These are phyloP conservation scores for Vitis rupestris DNA, from an alignment of 164 flowering plant species.

Conservation along the genomic window DNA sequence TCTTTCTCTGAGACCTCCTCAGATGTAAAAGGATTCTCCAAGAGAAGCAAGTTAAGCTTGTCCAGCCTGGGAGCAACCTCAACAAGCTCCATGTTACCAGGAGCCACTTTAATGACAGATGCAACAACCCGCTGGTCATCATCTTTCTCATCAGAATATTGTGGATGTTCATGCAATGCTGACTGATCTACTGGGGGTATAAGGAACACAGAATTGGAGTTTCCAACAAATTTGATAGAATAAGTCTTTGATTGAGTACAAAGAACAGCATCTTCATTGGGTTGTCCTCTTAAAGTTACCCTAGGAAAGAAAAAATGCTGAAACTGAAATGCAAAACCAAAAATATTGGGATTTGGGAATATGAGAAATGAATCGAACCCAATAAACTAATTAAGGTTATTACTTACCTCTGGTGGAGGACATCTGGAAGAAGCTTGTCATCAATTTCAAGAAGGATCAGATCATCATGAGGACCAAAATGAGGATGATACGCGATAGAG, in stretches of 20 bases:
- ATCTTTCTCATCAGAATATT: slow-evolving; percentile 16
- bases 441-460: slow-evolving; percentile 84
- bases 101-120: slow-evolving; percentile 62
- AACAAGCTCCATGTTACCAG: slow-evolving; percentile 77
- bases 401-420: slow-evolving; percentile 58
- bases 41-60: slow-evolving; percentile 62
- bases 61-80: slow-evolving; percentile 83
- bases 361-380: background rate
- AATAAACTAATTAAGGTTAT: background rate
- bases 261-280: slow-evolving; percentile 83
- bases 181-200: slow-evolving; percentile 54
- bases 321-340: background rate
- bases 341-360: background rate
- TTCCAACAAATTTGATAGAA: slow-evolving; percentile 79
- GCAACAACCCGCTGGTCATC: slow-evolving; percentile 23
- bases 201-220: slow-evolving; percentile 78
- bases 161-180: slow-evolving; percentile 3
- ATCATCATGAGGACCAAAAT: slow-evolving; percentile 75
- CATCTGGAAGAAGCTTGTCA: slow-evolving; percentile 67
- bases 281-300: slow-evolving; percentile 68
- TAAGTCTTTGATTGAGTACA: slow-evolving; percentile 84
- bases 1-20: slow-evolving; percentile 45
- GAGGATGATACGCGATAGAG: slow-evolving; percentile 60
- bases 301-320: slow-evolving; percentile 27
- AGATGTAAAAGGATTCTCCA: slow-evolving; percentile 48